Evolutionary conservation across 2,329 filamentous ascomycete genomes (phyloP), one percentile per base, ranked within the genome.

Genomic region (Neoascochyta sp.): DNA sequence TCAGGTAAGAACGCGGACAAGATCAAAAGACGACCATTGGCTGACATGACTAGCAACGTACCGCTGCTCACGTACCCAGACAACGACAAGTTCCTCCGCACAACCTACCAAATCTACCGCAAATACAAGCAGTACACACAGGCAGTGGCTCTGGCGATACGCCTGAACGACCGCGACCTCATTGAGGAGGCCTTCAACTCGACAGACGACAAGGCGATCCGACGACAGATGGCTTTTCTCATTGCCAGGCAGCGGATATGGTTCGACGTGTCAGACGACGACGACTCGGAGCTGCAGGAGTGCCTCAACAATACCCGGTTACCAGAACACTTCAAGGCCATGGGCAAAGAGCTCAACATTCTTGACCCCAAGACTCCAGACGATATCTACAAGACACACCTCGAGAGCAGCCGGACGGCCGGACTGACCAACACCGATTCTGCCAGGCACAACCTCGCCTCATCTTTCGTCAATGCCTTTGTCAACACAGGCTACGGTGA

Each of bases 311-410:
- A 96, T 65, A 80, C 83, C 11, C 86, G 84, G 54, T 69, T 98
- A 34, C 81, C 89, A 1, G 86, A 93, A 43, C 83, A 96, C 65
- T 98, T 95, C 75, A 94, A 94, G 66, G 79, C 84, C 4, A 72
- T 98, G 17, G 93, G 82, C 35, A 95, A 95, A 67, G 92, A 98
- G 63, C 75, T 98, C 31, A 96, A 98, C 64, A 90, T 98, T 29
- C 72, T 96, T 22, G 92, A 98, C 43, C 92, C 92, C 19, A 96
- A 95, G 71, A 86, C 86, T 23, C 93, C 90, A 0, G 92, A 98
- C 60, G 93, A 98, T 54, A 98, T 98, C 53, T 98, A 98, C 76
- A 98, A 98, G 73, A 95, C 88, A 57, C 92, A 98, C 65, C 76
- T 98, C 4, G 92, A 98, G 67, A 96, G 86, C 68, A 94, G 83